Conservation (phyloP, 805 yeast genomes). For the Torulaspora gathmanii region DNA sequence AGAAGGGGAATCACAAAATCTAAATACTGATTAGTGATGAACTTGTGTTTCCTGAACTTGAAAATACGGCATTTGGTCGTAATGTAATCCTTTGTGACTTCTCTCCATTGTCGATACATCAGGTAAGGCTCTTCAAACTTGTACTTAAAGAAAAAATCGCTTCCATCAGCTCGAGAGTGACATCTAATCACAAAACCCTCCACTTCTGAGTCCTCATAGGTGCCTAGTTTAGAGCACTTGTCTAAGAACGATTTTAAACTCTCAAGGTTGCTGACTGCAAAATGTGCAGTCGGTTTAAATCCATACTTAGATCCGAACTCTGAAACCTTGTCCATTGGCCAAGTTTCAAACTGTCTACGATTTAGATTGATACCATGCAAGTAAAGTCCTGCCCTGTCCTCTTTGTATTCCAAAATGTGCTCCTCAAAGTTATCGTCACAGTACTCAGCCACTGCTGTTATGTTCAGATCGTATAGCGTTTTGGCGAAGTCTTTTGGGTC, state of each 20-base stretch:
- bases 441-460: conserved; percentile 86
- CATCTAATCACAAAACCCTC: conserved; percentile 94
- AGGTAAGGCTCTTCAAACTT: conserved; percentile 95
- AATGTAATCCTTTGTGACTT: conserved; percentile 64
- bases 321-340: conserved; percentile 54
- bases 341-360: conserved; percentile 56
- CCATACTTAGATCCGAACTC: conserved; percentile 65
- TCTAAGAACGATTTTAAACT: conserved; percentile 50
- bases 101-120: conserved; percentile 86
- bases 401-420: conserved; percentile 73
- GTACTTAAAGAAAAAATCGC: conserved; percentile 69
- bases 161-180: conserved; percentile 25
- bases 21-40: conserved; percentile 62
- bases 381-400: conserved; percentile 72
- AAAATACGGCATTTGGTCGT: conserved; percentile 33
- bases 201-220: conserved; percentile 63
- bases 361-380: conserved; percentile 84
- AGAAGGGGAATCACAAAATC: conserved; percentile 60
- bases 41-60: conserved; percentile 49
- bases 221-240: conserved; percentile 58
- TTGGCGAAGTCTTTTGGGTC: conserved; percentile 50
- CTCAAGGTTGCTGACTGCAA: conserved; percentile 38
- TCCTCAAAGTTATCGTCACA: conserved; percentile 95
- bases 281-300: conserved; percentile 54
- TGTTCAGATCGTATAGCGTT: conserved; percentile 44